Percentiles rank a stretch among this genome's conserved stretches.
Conservation (phyloP, 2,329 filamentous ascomycete species). For the Geosmithia putterillii region DNA sequence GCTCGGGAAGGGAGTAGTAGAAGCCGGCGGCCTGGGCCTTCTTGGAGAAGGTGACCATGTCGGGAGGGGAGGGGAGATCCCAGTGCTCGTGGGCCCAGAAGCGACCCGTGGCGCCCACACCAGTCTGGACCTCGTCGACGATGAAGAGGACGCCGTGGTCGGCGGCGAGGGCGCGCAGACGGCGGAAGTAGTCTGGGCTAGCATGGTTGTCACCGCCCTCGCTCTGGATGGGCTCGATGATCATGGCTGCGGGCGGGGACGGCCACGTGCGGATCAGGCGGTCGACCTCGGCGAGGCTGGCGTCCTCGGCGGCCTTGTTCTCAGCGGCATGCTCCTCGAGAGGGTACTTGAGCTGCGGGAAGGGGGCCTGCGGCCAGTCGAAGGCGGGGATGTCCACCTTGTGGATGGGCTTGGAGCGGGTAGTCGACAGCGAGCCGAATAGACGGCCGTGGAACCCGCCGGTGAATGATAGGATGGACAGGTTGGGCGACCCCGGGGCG, state of each 20-base stretch:
- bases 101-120: constrained; percentile 81
- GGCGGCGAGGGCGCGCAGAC: constrained; percentile 66
- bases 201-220: constrained; percentile 95
- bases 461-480: constrained; percentile 84
- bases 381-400: constrained; percentile 92
- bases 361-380: constrained; percentile 85
- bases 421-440: constrained; percentile 78
- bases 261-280: constrained; percentile 68
- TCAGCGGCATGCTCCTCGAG: constrained; percentile 68
- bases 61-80: constrained; percentile 65
- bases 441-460: constrained; percentile 82
- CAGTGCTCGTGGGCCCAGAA: constrained; percentile 98
- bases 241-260: constrained; percentile 66
- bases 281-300: constrained; percentile 74
- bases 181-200: constrained; percentile 74
- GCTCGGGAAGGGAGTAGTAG: constrained; percentile 71
- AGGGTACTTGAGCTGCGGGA: constrained; percentile 78
- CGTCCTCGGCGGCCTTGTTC: constrained; percentile 71
- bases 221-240: constrained; percentile 86
- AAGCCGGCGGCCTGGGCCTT: constrained; percentile 91
- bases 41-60: constrained; percentile 93
- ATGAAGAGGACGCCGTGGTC: constrained; percentile 73
- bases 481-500: constrained; percentile 57
- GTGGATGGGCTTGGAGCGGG: constrained; percentile 86
- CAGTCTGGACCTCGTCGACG: constrained; percentile 90